Base-by-base conservation (phyloP, 495 filamentous ascomycete genomes). In the Aspergillus baeticus region DNA sequence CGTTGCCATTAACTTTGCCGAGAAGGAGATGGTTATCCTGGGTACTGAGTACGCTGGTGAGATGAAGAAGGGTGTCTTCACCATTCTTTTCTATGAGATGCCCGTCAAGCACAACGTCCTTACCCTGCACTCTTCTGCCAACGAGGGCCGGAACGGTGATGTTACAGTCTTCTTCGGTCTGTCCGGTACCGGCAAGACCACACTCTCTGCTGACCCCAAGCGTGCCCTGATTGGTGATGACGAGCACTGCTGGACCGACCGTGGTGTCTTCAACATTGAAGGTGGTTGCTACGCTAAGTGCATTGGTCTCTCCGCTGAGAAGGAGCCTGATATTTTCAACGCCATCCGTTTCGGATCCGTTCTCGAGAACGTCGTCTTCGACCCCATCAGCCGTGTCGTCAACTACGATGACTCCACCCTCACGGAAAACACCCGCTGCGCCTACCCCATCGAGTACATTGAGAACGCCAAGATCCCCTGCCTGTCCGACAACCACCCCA, bases 21-120 rank as follows among this genome's bases (percentile, higher is more conserved):
- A 92, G 65, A 90, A 90, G 81, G 89, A 93, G 79, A 87, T 98
- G 94, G 94, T 98, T 64, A 98, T 98, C 75, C 86, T 98, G 47
- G 94, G 94, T 69, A 98, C 94, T 36, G 94, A 98, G 82, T 98
- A 98, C 70, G 94, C 94, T 57, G 94, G 94, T 66, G 93, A 97
- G 84, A 98, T 98, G 94, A 98, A 98, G 86, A 98, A 98, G 86
- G 95, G 94, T 71, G 82, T 98, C 76, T 98, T 98, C 84, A 98
- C 94, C 48, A 90, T 98, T 57, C 83, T 98, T 64, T 98, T 97
- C 83, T 98, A 98, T 81, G 94, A 98, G 81, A 97, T 97, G 89
- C 94, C 94, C 51, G 88, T 98, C 58, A 97, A 96, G 84, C 94
- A 98, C 84, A 96, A 98, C 75, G 92, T 98, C 60, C 81, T 98